These are phyloP conservation scores for Fraxinus velutina DNA, from an alignment of 305 asterid genomes.

Conservation along the genomic window DNA sequence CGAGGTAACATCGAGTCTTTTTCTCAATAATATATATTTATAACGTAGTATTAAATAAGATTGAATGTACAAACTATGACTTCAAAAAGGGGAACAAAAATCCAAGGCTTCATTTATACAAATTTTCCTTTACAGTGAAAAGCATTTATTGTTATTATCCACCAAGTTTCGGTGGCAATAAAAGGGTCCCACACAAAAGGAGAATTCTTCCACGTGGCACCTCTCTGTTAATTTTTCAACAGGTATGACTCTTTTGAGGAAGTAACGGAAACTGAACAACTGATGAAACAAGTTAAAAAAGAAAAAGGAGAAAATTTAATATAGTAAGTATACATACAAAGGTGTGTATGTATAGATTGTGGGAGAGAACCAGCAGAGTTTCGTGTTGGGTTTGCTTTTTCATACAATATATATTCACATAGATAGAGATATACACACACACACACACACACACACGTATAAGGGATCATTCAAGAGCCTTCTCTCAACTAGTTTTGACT, in stretches of 20 bases:
- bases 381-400: constrained; percentile 23
- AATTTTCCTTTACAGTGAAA: background rate
- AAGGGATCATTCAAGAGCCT: constrained; percentile 47
- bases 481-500: constrained; percentile 14
- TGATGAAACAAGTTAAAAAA: background rate
- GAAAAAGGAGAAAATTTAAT: background rate
- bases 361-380: constrained; percentile 11
- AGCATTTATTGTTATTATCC: constrained; percentile 20
- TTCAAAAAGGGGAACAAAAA: background rate
- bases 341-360: background rate
- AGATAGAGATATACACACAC: background rate
- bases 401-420: background rate
- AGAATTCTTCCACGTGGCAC: constrained; percentile 42
- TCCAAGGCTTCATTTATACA: background rate
- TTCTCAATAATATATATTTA: background rate
- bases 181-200: constrained; percentile 33
- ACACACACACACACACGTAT: background rate
- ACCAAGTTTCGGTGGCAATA: constrained; percentile 44
- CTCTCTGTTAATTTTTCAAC: constrained; percentile 23
- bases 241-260: constrained; percentile 17
- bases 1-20: background rate
- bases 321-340: background rate
- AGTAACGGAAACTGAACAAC: constrained; percentile 53
- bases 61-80: background rate
- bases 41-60: background rate